These are phyloP conservation scores for Tylopilus balloui DNA, from an alignment of 768 basidiomycete genomes.

Conservation along the genomic window DNA sequence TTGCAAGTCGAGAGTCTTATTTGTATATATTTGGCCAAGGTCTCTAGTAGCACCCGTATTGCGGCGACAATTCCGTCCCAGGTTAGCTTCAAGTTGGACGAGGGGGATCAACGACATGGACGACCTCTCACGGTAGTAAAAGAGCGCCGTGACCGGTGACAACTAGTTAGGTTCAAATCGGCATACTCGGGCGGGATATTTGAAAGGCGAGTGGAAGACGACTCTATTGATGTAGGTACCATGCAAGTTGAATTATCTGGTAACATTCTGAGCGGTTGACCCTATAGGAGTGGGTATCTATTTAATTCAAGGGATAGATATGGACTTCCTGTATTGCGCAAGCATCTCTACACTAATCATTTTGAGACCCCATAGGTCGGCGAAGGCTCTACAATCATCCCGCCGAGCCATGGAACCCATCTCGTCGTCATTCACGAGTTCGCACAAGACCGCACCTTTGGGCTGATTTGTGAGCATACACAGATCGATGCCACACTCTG, in stretches of 20 bases:
- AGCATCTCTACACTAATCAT: slow-evolving; percentile 94
- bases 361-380: slow-evolving; percentile 83
- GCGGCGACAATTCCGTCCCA: too few species aligned
- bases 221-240: background rate
- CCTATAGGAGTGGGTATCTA: background rate
- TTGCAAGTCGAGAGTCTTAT: slow-evolving; percentile 8
- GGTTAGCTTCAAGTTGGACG: too few species aligned
- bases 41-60: background rate
- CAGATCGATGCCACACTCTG: slow-evolving; percentile 85
- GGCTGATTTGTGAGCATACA: slow-evolving; percentile 66
- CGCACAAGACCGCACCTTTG: slow-evolving; percentile 79
- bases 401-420: slow-evolving; percentile 90
- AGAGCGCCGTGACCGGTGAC: too few species aligned
- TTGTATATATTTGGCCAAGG: slow-evolving; percentile 23
- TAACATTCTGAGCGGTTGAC: background rate
- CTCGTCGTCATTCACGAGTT: slow-evolving; percentile 89
- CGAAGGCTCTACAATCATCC: slow-evolving; percentile 90
- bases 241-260: background rate
- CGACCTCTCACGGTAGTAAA: too few species aligned
- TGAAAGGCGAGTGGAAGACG: background rate
- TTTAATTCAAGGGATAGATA: background rate
- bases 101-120: too few species aligned
- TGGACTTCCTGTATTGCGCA: slow-evolving; percentile 37
- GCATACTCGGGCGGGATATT: background rate
- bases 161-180: too few species aligned